A percentile compares a stretch with the other conserved stretches of the same genome.
phyloP scores from a whole-genome alignment of 2,329 filamentous ascomycete species.

The Penicillium hesseltinei region DNA sequence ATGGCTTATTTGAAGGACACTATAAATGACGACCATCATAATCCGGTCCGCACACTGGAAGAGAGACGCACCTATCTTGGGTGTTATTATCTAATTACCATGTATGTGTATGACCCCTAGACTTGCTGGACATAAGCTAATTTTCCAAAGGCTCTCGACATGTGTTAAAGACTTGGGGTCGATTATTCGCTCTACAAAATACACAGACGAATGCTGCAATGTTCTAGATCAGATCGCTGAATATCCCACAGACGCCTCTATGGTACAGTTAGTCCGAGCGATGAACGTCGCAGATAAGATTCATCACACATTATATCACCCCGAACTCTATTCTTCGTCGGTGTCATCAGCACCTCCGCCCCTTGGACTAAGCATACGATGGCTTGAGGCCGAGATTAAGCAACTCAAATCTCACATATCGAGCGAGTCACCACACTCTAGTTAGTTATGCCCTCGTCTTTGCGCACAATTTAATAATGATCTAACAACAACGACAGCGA shows the following conservation, averaged over 20 bases:
- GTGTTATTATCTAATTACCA: slow-evolving; percentile 55
- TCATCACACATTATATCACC: slow-evolving; percentile 26
- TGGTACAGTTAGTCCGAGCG: slow-evolving; percentile 50
- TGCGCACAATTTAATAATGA: too few species aligned
- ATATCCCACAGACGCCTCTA: slow-evolving; percentile 47
- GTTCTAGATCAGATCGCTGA: slow-evolving; percentile 48
- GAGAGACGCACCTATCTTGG: slow-evolving; percentile 54
- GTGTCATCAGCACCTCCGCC: slow-evolving; percentile 19
- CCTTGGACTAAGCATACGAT: slow-evolving; percentile 38
- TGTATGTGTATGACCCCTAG: slow-evolving; percentile 40
- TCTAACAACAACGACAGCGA: slow-evolving; percentile 12
- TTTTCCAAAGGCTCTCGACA: slow-evolving; percentile 15
- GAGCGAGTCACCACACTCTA: slow-evolving; percentile 8
- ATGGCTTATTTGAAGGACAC: slow-evolving; percentile 12
- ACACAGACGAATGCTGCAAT: slow-evolving; percentile 52
- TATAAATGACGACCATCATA: slow-evolving; percentile 27
- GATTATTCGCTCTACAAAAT: slow-evolving; percentile 53
- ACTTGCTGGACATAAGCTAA: background rate
- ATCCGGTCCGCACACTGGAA: slow-evolving; percentile 47
- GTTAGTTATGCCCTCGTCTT: slow-evolving; percentile 8
- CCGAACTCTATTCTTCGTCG: slow-evolving; percentile 19
- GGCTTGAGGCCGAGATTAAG: slow-evolving; percentile 46
- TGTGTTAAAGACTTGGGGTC: slow-evolving; percentile 48
- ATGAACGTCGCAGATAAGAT: slow-evolving; percentile 55
- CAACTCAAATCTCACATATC: slow-evolving; percentile 17